Evolutionary conservation across 2,329 filamentous ascomycete genomes (phyloP).

Genomic region (Aspergillus intermedius): DNA sequence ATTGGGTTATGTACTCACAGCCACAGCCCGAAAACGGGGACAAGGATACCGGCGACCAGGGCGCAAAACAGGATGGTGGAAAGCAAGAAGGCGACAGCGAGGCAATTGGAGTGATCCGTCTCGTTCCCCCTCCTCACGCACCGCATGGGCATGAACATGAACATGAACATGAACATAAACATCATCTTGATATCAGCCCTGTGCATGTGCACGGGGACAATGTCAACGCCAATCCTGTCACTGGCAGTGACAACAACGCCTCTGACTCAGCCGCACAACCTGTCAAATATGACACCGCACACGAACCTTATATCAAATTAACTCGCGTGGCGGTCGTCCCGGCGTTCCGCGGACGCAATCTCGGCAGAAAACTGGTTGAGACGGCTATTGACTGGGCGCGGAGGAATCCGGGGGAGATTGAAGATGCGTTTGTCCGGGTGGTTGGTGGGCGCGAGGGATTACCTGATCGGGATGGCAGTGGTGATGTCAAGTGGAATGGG

Average conservation of each 20-base stretch:
- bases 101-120: constrained; percentile 68
- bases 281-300: too few relatives aligned
- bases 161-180: constrained; percentile 35
- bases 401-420: constrained; percentile 50
- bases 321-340: constrained; percentile 67
- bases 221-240: neutral
- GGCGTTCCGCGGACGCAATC: constrained; percentile 57
- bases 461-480: constrained; percentile 24
- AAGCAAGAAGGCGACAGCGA: constrained; percentile 16
- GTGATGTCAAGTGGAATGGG: constrained; percentile 59
- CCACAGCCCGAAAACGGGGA: too few relatives aligned
- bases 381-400: constrained; percentile 62
- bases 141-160: constrained; percentile 21
- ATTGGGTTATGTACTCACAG: constrained; percentile 71
- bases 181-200: constrained; percentile 19
- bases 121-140: constrained; percentile 73
- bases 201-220: constrained; percentile 6
- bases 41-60: too few relatives aligned
- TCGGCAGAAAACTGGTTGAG: constrained; percentile 62
- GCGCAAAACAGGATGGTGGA: neutral
- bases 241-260: constrained; percentile 28
- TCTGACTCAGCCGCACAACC: constrained; percentile 39
- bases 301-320: constrained; percentile 70
- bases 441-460: neutral
- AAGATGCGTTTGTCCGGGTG: constrained; percentile 14